A percentile compares a stretch with the other conserved stretches of the same genome.
Evolutionary conservation across 164 flowering plant species (phyloP).

Genomic region (Sedum album): DNA sequence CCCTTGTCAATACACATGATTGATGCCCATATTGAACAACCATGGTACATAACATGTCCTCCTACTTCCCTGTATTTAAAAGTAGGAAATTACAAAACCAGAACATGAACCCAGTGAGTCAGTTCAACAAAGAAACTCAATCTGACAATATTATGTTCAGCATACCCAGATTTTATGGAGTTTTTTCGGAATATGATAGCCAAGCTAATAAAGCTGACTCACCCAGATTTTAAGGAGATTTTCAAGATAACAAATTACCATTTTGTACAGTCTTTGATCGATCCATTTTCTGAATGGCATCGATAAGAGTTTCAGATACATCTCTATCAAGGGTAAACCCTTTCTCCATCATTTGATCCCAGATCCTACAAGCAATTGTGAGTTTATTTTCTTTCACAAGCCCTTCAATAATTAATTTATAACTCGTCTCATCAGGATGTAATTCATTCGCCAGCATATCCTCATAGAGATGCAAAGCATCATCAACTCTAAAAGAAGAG

Average conservation of each 20-base stretch:
- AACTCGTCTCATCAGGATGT: constrained; percentile 77
- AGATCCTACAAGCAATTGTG: constrained; percentile 52
- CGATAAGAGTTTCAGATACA: constrained; percentile 49
- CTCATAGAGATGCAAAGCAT: constrained; percentile 58
- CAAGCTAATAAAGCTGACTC: background rate
- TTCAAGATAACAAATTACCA: background rate
- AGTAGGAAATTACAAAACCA: background rate
- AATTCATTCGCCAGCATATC: constrained; percentile 51
- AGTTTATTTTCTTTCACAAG: constrained; percentile 58
- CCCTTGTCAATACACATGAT: background rate
- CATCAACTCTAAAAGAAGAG: constrained; percentile 46
- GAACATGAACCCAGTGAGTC: too few relatives aligned
- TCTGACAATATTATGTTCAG: background rate
- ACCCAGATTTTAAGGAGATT: too few relatives aligned
- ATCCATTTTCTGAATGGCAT: constrained; percentile 23
- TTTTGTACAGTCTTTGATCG: background rate
- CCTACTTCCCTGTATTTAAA: constrained; percentile 1
- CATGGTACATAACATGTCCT: background rate
- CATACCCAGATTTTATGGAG: background rate
- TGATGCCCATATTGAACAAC: background rate
- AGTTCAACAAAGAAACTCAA: background rate
- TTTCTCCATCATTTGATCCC: constrained; percentile 98
- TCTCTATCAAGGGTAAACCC: constrained; percentile 75
- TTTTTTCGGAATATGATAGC: background rate
- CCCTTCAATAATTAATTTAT: constrained; percentile 67